phyloP scores from a whole-genome alignment of 768 basidiomycete species.

The Candolleomyces eurysporus region DNA sequence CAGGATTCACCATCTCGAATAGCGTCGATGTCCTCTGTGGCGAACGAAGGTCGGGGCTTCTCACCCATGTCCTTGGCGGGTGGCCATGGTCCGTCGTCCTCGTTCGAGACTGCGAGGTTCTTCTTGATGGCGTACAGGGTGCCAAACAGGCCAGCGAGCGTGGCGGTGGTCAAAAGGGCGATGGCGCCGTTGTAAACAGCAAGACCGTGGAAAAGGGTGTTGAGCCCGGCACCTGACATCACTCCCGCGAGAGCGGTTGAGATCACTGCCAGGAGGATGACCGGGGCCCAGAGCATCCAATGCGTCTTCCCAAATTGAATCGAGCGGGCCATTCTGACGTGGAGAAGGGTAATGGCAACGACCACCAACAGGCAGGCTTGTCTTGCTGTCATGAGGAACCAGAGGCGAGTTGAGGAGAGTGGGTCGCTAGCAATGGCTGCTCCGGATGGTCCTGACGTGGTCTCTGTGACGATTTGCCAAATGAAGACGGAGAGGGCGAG shows the following conservation, averaged over 20 bases:
- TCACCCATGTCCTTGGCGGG: conserved; percentile 50
- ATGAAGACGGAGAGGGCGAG: conserved; percentile 59
- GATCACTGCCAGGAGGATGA: conserved; percentile 47
- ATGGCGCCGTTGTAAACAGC: conserved; percentile 54
- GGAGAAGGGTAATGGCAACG: conserved; percentile 58
- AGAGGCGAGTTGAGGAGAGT: conserved; percentile 58
- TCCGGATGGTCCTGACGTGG: conserved; percentile 43
- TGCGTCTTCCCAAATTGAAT: conserved; percentile 68
- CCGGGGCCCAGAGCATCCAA: conserved; percentile 74
- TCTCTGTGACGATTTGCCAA: conserved; percentile 63
- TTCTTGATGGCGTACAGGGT: conserved; percentile 66
- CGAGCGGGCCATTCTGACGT: conserved; percentile 68
- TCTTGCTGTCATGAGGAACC: conserved; percentile 64
- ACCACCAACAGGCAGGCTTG: conserved; percentile 69
- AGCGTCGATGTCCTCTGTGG: conserved; percentile 69
- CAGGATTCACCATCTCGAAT: conserved; percentile 78
- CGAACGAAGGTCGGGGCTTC: conserved; percentile 60
- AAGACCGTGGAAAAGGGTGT: conserved; percentile 59
- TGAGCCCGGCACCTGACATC: conserved; percentile 50
- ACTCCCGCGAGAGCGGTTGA: conserved; percentile 62
- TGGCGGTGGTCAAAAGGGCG: conserved; percentile 48
- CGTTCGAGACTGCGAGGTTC: conserved; percentile 56
- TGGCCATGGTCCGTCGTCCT: conserved; percentile 58
- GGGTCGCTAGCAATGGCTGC: conserved; percentile 46
- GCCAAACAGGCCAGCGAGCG: conserved; percentile 57